phyloP scores from a whole-genome alignment of 2,329 filamentous ascomycete species.

The Cyphellophora europaea region DNA sequence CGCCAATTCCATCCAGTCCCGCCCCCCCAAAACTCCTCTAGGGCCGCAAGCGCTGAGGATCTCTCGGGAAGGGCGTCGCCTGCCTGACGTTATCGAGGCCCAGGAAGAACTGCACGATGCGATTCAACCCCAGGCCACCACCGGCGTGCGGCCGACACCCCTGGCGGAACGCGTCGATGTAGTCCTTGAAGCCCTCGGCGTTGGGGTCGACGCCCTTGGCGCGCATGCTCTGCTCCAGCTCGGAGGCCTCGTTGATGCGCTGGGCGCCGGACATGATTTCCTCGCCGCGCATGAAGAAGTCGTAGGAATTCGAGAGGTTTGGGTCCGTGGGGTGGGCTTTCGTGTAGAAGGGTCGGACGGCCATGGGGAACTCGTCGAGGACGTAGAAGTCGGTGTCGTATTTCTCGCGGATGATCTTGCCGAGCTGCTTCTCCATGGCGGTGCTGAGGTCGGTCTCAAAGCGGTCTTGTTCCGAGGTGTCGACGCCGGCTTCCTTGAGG shows the following conservation, averaged over 20 bases:
- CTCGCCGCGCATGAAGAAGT: constrained; percentile 63
- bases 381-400: constrained; percentile 95
- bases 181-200: constrained; percentile 52
- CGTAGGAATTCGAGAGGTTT: constrained; percentile 58
- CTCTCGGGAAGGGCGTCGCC: constrained; percentile 54
- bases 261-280: constrained; percentile 61
- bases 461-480: constrained; percentile 38
- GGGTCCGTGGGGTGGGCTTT: constrained; percentile 63
- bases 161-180: constrained; percentile 55
- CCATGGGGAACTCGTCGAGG: constrained; percentile 89
- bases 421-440: constrained; percentile 58
- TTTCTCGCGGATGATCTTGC: constrained; percentile 75
- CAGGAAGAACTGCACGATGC: constrained; percentile 59
- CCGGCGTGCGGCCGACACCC: constrained; percentile 57
- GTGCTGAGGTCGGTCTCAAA: constrained; percentile 39
- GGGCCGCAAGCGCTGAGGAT: constrained; percentile 46
- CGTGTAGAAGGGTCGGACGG: constrained; percentile 84
- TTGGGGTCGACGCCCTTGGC: constrained; percentile 51
- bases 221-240: constrained; percentile 49
- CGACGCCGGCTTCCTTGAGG: constrained; percentile 40
- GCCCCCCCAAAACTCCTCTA: too few species aligned
- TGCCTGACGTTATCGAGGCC: constrained; percentile 55
- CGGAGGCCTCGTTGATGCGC: constrained; percentile 54
- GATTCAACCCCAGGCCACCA: constrained; percentile 56
- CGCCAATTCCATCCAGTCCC: too few species aligned